Base-by-base conservation (phyloP, 1,284 basidiomycete species). In the Ceratobasidium sp. region DNA sequence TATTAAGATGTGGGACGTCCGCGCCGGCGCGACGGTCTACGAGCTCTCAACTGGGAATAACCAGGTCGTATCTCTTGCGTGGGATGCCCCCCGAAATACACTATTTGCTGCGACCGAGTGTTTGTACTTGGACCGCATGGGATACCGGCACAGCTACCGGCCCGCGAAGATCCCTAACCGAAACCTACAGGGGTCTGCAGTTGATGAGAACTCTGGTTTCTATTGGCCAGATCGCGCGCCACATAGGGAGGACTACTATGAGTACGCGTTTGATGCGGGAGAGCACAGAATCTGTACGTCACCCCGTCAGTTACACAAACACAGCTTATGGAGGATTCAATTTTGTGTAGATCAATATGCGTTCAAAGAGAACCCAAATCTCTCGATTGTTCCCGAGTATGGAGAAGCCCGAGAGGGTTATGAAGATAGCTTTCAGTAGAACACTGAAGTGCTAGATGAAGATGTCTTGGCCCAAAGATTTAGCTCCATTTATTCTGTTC, bases 31-130 rank as follows among this genome's bases (percentile, higher is more conserved):
- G 15, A 11, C 48, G 5, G 57, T 65, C 0, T 74, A 74, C 36
- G 72, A 74, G 29, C 60, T 74, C 17, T 44, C 72, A 9, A 74
- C 72, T 33, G 72, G 72, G 19, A 74, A 74, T 41, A 74, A 62
- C 57, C 24, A 27, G 17, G 72, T 74, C 14, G 24, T 22, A 17
- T 45, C 57, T 29, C 60, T 74, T n/a, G 72, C 48, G 17, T 74
- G 72, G 72, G 60, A 65, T 24, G 29, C 57, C 1, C 14, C 22
- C 14, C 47, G 50, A 17, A 63, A 65, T 22, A 27, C 24, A 15
- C 48, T 74, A n/a, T 64, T 64, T 24, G 72, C 72, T 19, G 59
- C 47, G 24, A 64, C 72, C 22, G 50, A 65, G 14, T 74, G 72
- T 24, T 8, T n/a, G 15, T 63, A 63, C n/a, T 1, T 53, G 17